Evolutionary conservation across 2,329 filamentous ascomycete genomes (phyloP), one percentile per base, ranked within the genome.

Genomic region (Sporothrix brasiliensis): DNA sequence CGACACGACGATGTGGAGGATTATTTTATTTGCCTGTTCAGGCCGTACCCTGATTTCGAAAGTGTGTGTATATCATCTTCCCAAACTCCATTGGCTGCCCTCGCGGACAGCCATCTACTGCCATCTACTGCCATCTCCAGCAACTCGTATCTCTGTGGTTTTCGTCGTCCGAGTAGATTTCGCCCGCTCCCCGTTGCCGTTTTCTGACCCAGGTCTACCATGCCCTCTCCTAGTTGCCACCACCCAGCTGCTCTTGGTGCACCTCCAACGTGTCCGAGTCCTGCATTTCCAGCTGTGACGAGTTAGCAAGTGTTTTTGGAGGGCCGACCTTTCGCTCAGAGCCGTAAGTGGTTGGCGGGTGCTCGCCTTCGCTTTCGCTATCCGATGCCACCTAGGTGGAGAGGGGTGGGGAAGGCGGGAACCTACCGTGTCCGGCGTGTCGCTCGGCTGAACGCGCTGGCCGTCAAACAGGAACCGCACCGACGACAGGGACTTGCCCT

Each of bases 391-490:
- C 4, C 14, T 1, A 5, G 44, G 44, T 14, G 44, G 14, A 14
- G 44, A 14, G 44, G 44, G 11, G 14, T 14, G 44, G 16, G 34
- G 13, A 1, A 1, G 60, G 47, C 16, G 16, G 34, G n/a, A 21
- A 70, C 93, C 82, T 88, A 98, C 95, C 72, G 89, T 91, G 70
- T 98, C 94, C 1, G 95, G 95, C 16, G 92, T 97, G 78, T 99
- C 95, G 21, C 88, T 89, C 0, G 91, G 89, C 77, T 96, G 91
- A 7, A 99, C 95, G 71, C 95, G 90, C 76, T 92, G 90, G n/a
- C 95, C 95, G 76, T 99, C 95, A 77, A 98, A 98, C 1, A 99
- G 85, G 81, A 99, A 99, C 41, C 95, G 91, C 61, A 98, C 94
- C 5, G 92, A 94, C 47, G 85, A 88, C 7, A 90, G 83, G 47